Base-by-base conservation (phyloP, 495 filamentous ascomycete genomes). In the Talaromyces wortmannii region DNA sequence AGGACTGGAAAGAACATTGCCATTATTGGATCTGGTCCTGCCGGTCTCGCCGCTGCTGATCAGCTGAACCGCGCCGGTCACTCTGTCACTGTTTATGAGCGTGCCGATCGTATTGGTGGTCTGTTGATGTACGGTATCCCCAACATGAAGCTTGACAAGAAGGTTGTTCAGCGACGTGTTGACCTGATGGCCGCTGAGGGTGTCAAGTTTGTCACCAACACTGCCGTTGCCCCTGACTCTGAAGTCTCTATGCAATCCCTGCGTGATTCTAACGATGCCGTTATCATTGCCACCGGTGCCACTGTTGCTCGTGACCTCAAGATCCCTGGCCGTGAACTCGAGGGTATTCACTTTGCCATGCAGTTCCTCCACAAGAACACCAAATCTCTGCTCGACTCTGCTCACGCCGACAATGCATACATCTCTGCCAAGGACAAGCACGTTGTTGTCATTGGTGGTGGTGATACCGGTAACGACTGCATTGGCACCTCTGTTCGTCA, bases 131-230 rank as follows among this genome's bases (percentile, higher is more conserved):
- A 99, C 67, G 94, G 94, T 60, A 99, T 99, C 57, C 94, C 94
- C 48, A 99, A 99, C 80, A 99, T 99, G 94, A 99, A 99, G 79
- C 86, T 99, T 31, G 94, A 99, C 81, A 99, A 99, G 82, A 90
- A 89, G 66, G 82, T 99, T 55, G 94, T 99, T 49, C 90, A 97
- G 79, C 89, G 94, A 49, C 88, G 94, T 64, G 90, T 94, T 17
- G 88, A 99, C 71, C 87, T 99, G 71, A 96, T 99, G 91, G 88
- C 87, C 51, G 84, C 84, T 10, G 94, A 99, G 72, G 95, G 94
- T 33, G 72, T 97, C 66, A 78, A 83, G 52, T 97, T 95, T 67
- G 83, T 87, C 62, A 88, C 90, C 30, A 81, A 84, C 59, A 81
- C 87, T 45, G 69, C 85, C 30, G 79, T 99, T 60, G 94, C 92